Evolutionary conservation across 768 basidiomycete species (phyloP).

Genomic region (Collybiopsis confluens): DNA sequence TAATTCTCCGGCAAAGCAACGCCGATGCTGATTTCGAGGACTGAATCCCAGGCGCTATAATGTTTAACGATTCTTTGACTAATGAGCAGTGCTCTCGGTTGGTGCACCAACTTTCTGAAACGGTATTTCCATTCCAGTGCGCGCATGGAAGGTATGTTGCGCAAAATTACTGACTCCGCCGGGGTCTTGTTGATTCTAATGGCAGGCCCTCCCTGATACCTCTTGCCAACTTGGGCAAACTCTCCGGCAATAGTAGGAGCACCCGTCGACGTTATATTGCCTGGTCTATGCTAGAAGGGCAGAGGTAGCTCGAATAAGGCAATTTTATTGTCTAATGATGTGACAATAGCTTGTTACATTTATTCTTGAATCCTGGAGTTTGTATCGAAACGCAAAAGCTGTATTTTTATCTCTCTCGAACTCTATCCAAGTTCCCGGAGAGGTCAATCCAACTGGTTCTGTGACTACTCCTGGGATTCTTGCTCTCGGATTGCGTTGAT

Average conservation of each 20-base stretch:
- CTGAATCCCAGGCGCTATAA: slow-evolving; percentile 73
- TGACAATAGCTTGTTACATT: slow-evolving; percentile 2
- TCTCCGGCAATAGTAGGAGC: slow-evolving; percentile 7
- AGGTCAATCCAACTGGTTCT: background rate
- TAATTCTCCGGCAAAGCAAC: background rate
- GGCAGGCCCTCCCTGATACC: slow-evolving; percentile 55
- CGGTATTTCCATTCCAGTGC: slow-evolving; percentile 89
- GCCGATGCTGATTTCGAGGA: slow-evolving; percentile 1
- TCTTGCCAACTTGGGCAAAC: slow-evolving; percentile 26
- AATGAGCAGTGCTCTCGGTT: slow-evolving; percentile 66
- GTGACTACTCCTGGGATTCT: background rate
- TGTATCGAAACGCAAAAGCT: background rate
- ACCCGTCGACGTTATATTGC: background rate
- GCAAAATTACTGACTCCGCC: slow-evolving; percentile 6
- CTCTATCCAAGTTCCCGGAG: too few relatives aligned
- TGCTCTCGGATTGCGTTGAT: background rate
- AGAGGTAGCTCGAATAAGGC: slow-evolving; percentile 6
- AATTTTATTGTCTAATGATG: slow-evolving; percentile 7
- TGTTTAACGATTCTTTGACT: slow-evolving; percentile 87
- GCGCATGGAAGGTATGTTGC: slow-evolving; percentile 79
- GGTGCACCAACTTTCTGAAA: slow-evolving; percentile 61
- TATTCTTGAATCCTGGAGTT: slow-evolving; percentile 2
- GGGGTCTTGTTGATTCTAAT: slow-evolving; percentile 3
- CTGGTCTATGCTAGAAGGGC: slow-evolving; percentile 10
- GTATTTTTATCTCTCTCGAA: background rate